These are phyloP conservation scores for Moricandia moricandioides DNA, from an alignment of 345 rosid species.

Conservation along the genomic window DNA sequence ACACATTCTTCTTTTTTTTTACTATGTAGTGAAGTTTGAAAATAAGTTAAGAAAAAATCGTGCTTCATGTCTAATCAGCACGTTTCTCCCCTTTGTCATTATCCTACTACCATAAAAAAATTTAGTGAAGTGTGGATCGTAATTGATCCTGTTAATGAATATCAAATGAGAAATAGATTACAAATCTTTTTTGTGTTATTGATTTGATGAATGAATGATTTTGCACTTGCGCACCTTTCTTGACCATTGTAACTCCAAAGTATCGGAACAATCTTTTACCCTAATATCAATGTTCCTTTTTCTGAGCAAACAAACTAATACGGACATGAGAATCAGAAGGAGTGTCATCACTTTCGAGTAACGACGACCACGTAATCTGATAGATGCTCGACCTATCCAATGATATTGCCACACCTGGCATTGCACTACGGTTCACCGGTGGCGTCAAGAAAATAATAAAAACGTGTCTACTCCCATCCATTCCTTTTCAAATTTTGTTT, in stretches of 20 bases:
- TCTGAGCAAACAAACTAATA: slow-evolving; percentile 5
- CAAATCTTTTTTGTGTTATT: too few species aligned
- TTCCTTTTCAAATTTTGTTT: background rate
- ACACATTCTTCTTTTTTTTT: background rate
- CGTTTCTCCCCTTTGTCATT: too few species aligned
- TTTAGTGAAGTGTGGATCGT: too few species aligned
- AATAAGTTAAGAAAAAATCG: too few species aligned
- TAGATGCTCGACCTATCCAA: background rate
- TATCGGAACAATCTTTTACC: background rate
- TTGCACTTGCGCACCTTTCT: too few species aligned
- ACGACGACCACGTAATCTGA: background rate
- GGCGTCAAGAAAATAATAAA: background rate
- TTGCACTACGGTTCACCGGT: background rate
- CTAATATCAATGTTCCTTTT: background rate
- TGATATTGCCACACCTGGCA: background rate
- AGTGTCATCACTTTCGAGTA: slow-evolving; percentile 2
- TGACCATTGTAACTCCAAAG: background rate
- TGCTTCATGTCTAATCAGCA: background rate
- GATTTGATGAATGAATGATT: too few species aligned
- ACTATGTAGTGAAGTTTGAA: background rate
- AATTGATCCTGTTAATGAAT: too few species aligned
- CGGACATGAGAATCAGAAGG: slow-evolving; percentile 12
- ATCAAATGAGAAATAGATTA: too few species aligned
- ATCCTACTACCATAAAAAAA: too few species aligned
- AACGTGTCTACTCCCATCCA: background rate